Base-by-base conservation (phyloP, 371 early-diverging fungal genomes). In the Apophysomyces ossiformis region DNA sequence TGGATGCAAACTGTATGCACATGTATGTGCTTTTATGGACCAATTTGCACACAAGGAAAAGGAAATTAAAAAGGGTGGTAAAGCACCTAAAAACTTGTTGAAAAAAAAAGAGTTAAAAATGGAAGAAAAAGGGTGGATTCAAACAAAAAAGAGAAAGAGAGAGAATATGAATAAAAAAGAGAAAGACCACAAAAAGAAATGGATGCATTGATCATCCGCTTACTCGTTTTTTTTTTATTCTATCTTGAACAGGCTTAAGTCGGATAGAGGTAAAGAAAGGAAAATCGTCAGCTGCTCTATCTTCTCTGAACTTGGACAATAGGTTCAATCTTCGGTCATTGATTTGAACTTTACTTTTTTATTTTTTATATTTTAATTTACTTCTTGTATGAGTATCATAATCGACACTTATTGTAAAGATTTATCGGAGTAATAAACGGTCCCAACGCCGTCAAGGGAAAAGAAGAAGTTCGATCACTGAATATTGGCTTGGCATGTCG, bases 41-140 rank as follows among this genome's bases (percentile, higher is more conserved):
- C 54, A 50, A 50, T 50, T 50, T 50, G 54, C 21, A 50, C 54
- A 50, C 54, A 50, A 50, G 54, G 54, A 50, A 50, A 50, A 50
- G 21, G 54, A 50, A 50, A 50, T 18, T 50, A 50, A 50, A 50
- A 50, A 21, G 54, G 54, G 13, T 50, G 54, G 35, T 50, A 50
- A 32, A n/a, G n/a, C 21, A 50, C 54, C 16, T 21, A 50, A 16
- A 21, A 4, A 21, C 54, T 7, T 5, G 9, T 16, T 21, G 13
- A 41, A 41, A 13, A 41, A 13, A 8, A 41, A 41, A 41, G 13
- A 11, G 13, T 11, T 41, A 41, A 41, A 11, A 41, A 41, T 41
- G 13, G 41, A 41, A 41, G 13, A 13, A 41, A 41, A 41, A 13
- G 41, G 41, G 13, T 11, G 41, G 13, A 41, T 41, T 11, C 21